Evolutionary conservation across 1,139 yeast species (phyloP), one percentile per base, ranked within the genome.

Genomic region (Yamadazyma friedrichii): DNA sequence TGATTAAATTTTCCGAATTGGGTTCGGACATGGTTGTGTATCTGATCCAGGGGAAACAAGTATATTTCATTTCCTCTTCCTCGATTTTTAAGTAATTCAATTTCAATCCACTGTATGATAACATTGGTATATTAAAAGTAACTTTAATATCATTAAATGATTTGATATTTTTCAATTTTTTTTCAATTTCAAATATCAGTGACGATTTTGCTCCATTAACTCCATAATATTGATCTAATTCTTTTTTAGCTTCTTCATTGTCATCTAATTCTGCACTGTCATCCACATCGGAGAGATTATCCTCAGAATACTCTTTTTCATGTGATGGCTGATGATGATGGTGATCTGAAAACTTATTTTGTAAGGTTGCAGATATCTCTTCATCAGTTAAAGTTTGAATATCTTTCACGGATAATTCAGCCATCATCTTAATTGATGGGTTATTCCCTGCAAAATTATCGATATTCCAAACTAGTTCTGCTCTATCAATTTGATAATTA

Each of bases 401-500:
- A n/a, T 40, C 24, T 1, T 44, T 27, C 11, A 71, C 45, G 1
- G 54, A 42, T 15, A 72, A 45, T 42, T 71, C 77, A 0, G 76
- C 70, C 74, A 72, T 70, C 76, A 72, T 69, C 41, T 66, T 61
- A 12, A 69, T 59, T 11, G 63, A 50, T 26, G 57, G 55, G 35
- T 49, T 50, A 40, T 65, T 68, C 2, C 91, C 91, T 20, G 76
- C 75, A 33, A 83, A 57, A 12, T 76, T 64, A 1, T 74, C 77
- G 9, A 85, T 69, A 36, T 68, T 67, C 94, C 94, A 85, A 1
- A 78, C 55, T 3, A 85, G 53, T 44, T 76, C 78, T 20, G 80
- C 74, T 25, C 78, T 70, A 47, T 70, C 66, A 5, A 72, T 56
- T 34, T 70, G 67, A 48, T 55, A 71, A 34, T 59, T 58, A 4